Evolutionary conservation across 169 alveolate genomes (phyloP).

Genomic region (Amoebophrya sp.): DNA sequence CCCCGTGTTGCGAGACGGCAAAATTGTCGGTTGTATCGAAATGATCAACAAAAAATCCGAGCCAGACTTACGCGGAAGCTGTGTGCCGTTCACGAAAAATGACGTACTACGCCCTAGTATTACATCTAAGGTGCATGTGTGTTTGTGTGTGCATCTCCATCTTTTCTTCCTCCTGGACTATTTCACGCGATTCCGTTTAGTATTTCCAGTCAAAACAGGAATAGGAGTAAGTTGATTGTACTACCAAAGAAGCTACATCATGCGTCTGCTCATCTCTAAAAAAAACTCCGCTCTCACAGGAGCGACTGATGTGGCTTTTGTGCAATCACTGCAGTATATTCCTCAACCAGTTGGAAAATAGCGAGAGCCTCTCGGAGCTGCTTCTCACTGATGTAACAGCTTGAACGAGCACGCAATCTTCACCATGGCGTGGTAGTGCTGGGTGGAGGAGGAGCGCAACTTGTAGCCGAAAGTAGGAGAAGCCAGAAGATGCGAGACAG

Average conservation of each 20-base stretch:
- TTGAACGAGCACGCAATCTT: too few species aligned
- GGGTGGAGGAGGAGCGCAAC: too few species aligned
- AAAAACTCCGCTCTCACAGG: not conserved
- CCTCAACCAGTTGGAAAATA: not conserved
- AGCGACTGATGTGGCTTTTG: not conserved
- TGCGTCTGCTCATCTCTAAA: not conserved
- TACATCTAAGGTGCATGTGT: not conserved
- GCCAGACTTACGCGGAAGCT: not conserved
- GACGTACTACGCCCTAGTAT: not conserved
- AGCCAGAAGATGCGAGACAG: too few species aligned
- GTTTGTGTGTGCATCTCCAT: not conserved
- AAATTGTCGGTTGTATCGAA: not conserved
- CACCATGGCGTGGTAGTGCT: too few species aligned
- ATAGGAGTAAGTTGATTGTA: not conserved
- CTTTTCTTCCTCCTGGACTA: not conserved
- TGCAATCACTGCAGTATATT: constrained; percentile 19
- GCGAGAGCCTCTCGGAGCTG: not conserved
- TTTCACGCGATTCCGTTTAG: not conserved
- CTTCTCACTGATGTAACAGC: not conserved
- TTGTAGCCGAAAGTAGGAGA: too few species aligned
- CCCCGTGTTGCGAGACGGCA: not conserved
- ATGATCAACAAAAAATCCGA: constrained; percentile 13
- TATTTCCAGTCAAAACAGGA: not conserved
- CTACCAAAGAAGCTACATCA: not conserved
- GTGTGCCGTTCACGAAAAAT: not conserved